Conservation (phyloP, 768 basidiomycete genomes). For the Antrodiella citrinella region DNA sequence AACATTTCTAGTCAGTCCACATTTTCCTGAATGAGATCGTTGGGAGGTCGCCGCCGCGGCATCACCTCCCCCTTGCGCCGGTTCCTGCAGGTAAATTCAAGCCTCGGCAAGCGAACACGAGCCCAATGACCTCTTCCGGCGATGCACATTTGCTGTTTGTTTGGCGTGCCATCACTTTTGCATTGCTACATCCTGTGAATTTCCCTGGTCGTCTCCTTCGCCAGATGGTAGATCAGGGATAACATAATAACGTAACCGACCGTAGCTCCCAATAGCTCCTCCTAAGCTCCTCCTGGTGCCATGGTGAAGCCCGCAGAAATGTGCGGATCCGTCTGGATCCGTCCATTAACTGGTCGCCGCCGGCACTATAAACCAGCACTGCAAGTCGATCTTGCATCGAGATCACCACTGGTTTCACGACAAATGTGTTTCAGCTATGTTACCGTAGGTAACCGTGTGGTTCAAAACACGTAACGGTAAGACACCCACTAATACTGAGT, state of each 20-base stretch:
- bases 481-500: too few relatives aligned
- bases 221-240: not conserved
- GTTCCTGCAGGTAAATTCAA: not conserved
- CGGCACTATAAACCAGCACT: not conserved
- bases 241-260: not conserved
- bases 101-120: not conserved
- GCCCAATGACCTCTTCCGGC: not conserved
- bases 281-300: too few relatives aligned
- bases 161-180: too few relatives aligned
- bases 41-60: not conserved
- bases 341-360: not conserved
- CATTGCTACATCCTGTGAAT: too few relatives aligned
- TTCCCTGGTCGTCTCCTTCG: too few relatives aligned
- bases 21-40: not conserved
- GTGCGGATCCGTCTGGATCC: too few relatives aligned
- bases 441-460: too few relatives aligned
- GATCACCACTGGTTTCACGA: not conserved
- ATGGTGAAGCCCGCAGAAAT: not conserved
- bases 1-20: not conserved
- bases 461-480: too few relatives aligned
- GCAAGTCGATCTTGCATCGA: not conserved
- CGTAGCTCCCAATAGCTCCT: too few relatives aligned
- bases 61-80: not conserved
- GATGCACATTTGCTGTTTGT: too few relatives aligned
- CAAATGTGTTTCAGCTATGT: too few relatives aligned